A percentile compares a stretch with the other conserved stretches of the same genome.
These are phyloP conservation scores for Anthracocystis walkeri DNA, from an alignment of 1,284 basidiomycete species.

Conservation along the genomic window DNA sequence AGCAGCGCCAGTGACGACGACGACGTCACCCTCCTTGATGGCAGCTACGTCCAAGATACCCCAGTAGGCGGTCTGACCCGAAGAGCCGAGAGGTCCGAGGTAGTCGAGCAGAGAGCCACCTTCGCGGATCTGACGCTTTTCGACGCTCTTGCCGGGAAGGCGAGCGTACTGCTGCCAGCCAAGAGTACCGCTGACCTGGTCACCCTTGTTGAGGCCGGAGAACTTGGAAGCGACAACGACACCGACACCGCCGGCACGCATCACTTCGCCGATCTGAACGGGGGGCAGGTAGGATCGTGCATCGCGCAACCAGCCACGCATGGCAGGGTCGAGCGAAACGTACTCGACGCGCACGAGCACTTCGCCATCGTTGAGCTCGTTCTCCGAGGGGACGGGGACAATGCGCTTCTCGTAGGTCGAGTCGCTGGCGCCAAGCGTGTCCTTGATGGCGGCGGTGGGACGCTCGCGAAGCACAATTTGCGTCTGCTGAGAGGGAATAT, in stretches of 20 bases:
- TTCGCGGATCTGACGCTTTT: conserved; percentile 37
- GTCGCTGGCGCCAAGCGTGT: conserved; percentile 44
- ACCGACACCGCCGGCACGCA: conserved; percentile 81
- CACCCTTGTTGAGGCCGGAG: conserved; percentile 46
- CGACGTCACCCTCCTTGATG: conserved; percentile 54
- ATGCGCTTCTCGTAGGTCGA: conserved; percentile 60
- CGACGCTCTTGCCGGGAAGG: conserved; percentile 41
- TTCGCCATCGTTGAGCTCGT: conserved; percentile 58
- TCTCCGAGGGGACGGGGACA: conserved; percentile 35
- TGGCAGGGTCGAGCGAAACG: conserved; percentile 71
- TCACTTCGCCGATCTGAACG: conserved; percentile 82
- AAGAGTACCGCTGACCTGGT: conserved; percentile 51
- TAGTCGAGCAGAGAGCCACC: conserved; percentile 58
- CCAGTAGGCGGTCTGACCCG: conserved; percentile 70
- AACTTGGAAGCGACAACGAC: conserved; percentile 74
- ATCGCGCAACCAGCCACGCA: conserved; percentile 84
- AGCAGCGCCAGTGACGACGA: conserved; percentile 63
- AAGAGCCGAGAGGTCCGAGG: conserved; percentile 68
- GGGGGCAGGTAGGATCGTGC: conserved; percentile 72
- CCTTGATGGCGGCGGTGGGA: conserved; percentile 62
- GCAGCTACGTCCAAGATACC: conserved; percentile 56
- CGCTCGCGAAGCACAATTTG: conserved; percentile 67
- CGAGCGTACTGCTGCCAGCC: conserved; percentile 58
- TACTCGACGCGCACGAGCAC: conserved; percentile 66
- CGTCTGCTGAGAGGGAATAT: conserved; percentile 39